phyloP scores from a whole-genome alignment of 208 protist species.

The Herpetomonas tarakana region DNA sequence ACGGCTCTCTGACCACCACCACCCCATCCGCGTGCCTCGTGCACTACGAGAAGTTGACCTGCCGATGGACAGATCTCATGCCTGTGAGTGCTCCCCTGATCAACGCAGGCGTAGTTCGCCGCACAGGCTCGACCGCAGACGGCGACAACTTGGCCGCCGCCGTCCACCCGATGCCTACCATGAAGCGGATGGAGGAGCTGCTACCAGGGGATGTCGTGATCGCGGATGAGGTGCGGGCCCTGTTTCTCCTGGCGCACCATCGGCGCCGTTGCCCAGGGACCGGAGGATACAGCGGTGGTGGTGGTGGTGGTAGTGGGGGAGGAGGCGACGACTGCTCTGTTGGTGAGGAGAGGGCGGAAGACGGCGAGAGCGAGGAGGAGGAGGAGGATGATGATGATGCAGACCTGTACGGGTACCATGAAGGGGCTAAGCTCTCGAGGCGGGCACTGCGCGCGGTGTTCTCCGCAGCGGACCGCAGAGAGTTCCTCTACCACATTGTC shows the following conservation, averaged over 20 bases:
- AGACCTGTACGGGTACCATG: constrained; percentile 15
- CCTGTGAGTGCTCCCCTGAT: background rate
- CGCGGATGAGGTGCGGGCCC: constrained; percentile 63
- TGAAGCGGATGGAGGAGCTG: constrained; percentile 44
- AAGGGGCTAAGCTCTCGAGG: constrained; percentile 17
- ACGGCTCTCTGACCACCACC: no score
- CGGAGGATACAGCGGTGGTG: background rate
- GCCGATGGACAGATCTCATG: background rate
- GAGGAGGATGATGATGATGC: constrained; percentile 40
- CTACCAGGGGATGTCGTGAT: constrained; percentile 53
- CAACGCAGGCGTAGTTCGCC: constrained; percentile 9
- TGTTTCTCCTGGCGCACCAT: constrained; percentile 49
- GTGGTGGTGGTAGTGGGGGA: no score
- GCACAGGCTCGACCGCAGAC: no score
- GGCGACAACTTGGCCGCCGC: background rate
- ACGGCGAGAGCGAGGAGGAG: constrained; percentile 11
- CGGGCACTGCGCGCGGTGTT: constrained; percentile 26
- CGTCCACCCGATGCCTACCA: constrained; percentile 21
- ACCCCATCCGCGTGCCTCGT: no score
- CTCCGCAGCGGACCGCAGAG: constrained; percentile 18
- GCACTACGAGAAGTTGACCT: background rate
- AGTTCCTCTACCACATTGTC: constrained; percentile 75
- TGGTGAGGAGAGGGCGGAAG: no score
- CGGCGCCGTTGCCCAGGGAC: background rate
- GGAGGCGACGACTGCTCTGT: no score